Conservation (phyloP, 176 grass and related monocot genomes). For the Phoenix roebelenii region DNA sequence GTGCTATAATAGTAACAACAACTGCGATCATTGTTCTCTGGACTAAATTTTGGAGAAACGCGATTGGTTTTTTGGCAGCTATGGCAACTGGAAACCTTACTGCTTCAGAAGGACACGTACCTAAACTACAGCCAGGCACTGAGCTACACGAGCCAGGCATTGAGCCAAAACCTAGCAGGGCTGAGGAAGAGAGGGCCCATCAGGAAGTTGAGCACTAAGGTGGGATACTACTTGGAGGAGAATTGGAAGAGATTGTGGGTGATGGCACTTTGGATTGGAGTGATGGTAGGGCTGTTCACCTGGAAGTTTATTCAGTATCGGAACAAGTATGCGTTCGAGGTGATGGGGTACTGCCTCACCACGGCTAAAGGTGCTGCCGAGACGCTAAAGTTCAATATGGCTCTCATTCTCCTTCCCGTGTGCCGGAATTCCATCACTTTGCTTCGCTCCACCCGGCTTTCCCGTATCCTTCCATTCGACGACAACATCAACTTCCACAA, state of each 20-base stretch:
- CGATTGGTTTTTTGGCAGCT: constrained; percentile 43
- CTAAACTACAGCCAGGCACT: constrained; percentile 88
- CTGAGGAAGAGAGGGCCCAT: constrained; percentile 58
- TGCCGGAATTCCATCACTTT: constrained; percentile 97
- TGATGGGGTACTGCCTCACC: constrained; percentile 92
- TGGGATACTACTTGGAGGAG: constrained; percentile 85
- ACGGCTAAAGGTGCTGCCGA: constrained; percentile 93
- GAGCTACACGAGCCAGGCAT: constrained; percentile 86
- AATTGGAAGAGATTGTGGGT: constrained; percentile 96
- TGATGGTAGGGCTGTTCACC: constrained; percentile 73
- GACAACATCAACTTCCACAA: constrained; percentile 99
- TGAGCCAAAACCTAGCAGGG: constrained; percentile 79
- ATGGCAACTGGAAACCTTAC: constrained; percentile 93
- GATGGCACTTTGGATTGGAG: constrained; percentile 61
- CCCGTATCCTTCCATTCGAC: constrained; percentile 81
- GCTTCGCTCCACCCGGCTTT: constrained; percentile 71
- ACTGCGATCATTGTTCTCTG: not conserved
- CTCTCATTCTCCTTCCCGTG: constrained; percentile 83
- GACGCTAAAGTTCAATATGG: constrained; percentile 98
- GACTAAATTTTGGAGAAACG: not conserved
- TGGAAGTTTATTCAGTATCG: constrained; percentile 97
- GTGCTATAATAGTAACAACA: too few relatives aligned
- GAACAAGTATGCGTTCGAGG: constrained; percentile 55
- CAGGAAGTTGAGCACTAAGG: constrained; percentile 54
- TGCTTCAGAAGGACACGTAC: constrained; percentile 97